Base-by-base conservation (phyloP, 306 rosid genomes). In the Medicago arabica region DNA sequence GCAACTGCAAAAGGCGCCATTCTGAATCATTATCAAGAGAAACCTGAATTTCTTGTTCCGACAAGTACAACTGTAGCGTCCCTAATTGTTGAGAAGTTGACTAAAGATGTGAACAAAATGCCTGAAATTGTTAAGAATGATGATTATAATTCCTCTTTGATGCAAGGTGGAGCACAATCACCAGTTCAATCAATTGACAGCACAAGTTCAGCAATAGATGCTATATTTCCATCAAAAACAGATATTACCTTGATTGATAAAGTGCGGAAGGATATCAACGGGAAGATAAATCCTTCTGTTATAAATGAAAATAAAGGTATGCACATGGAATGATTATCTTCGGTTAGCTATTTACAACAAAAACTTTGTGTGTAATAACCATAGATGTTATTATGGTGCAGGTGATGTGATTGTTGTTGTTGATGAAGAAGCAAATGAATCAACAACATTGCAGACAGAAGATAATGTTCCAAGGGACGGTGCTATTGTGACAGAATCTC, bases 401-500 rank as follows among this genome's bases (percentile, higher is more conserved):
- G 64, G 53, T 43, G 83, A 85, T 31, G 81, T 80, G 74, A 73
- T 73, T 49, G 74, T 83, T 23, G 10, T 2, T 31, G 34, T 82
- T 31, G 83, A 41, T 38, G 5, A 7, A 71, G 83, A 62, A 60
- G 23, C 60, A 65, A 18, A 7, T 74, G 63, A 60, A 75, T 17
- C 64, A n/a, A 17, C 39, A 36, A 18, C 75, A 39, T 65, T 74
- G 72, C 76, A 38, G 7, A 59, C 39, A 10, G 69, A 28, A 61
- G 82, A 53, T 23, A 67, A 61, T 72, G 76, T 44, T 65, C 71
- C 75, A 5, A 19, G 54, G 28, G 58, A 67, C 61, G 80, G 69
- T 76, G 74, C 21, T 36, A 36, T 15, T 66, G 47, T 53, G 53
- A 19, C 77, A 51, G 75, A 36, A 60, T 34, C 68, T 25, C 58